These are phyloP conservation scores for Plantago major DNA, from an alignment of 257 asterid species.

Conservation along the genomic window DNA sequence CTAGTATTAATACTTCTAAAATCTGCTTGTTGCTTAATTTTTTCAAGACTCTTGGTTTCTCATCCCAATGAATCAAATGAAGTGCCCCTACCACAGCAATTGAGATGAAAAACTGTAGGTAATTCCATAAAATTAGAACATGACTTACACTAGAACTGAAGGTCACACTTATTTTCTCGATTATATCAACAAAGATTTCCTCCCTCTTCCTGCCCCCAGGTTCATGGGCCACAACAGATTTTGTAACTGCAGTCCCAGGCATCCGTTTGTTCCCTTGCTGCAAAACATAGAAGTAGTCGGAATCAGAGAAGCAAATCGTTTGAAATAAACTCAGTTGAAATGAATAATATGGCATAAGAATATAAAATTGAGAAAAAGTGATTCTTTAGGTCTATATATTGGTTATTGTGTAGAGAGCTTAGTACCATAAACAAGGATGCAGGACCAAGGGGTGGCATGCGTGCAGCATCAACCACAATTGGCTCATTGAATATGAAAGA, in stretches of 20 bases:
- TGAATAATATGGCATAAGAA: constrained; percentile 13
- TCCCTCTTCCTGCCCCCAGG: constrained; percentile 97
- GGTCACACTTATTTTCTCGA: constrained; percentile 95
- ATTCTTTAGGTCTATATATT: neutral
- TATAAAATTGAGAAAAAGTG: constrained; percentile 6
- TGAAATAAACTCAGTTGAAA: constrained; percentile 10
- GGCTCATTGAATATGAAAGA: constrained; percentile 95
- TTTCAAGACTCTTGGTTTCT: constrained; percentile 2
- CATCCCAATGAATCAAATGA: constrained; percentile 16
- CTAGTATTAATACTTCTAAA: neutral
- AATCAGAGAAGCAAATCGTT: constrained; percentile 21
- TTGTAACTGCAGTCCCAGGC: constrained; percentile 98
- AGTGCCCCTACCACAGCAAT: constrained; percentile 4
- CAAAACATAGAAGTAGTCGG: constrained; percentile 24
- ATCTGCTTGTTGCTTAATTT: constrained; percentile 1
- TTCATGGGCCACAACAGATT: constrained; percentile 95
- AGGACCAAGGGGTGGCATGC: constrained; percentile 87
- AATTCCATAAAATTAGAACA: constrained; percentile 16
- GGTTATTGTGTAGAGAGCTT: constrained; percentile 16
- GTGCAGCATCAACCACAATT: constrained; percentile 86
- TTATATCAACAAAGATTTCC: constrained; percentile 95
- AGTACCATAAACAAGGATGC: constrained; percentile 91
- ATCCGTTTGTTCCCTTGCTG: constrained; percentile 98
- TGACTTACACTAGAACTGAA: constrained; percentile 97
- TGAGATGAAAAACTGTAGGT: constrained; percentile 7